A percentile compares a stretch with the other conserved stretches of the same genome.
These are phyloP conservation scores for Russula sp. DNA, from an alignment of 768 basidiomycete genomes.

Conservation along the genomic window DNA sequence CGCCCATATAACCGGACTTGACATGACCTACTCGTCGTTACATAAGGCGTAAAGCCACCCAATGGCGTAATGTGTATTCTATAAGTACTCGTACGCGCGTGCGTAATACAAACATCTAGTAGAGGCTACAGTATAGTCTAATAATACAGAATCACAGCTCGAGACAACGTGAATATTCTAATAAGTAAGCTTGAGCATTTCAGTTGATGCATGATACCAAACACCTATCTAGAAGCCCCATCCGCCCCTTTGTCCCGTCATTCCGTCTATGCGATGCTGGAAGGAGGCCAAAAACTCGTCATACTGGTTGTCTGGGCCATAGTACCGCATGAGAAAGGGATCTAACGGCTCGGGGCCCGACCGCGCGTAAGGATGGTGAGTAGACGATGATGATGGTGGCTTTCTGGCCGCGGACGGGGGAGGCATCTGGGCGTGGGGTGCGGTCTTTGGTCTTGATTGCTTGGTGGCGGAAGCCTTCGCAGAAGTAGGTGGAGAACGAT, in stretches of 20 bases:
- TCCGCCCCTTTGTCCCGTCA: constrained; percentile 19
- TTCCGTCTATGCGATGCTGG: constrained; percentile 16
- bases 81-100: no score
- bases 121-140: neutral
- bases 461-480: neutral
- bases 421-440: neutral
- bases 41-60: neutral
- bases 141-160: neutral
- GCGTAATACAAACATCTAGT: neutral
- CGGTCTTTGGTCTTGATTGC: neutral
- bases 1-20: neutral
- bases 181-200: neutral
- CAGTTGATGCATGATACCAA: neutral
- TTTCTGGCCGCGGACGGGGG: neutral
- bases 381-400: neutral
- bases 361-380: neutral
- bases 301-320: neutral
- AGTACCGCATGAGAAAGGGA: neutral
- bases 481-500: constrained; percentile 3
- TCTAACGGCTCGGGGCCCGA: neutral
- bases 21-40: neutral
- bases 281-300: constrained; percentile 19
- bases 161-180: neutral
- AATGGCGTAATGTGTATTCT: no score
- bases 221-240: constrained; percentile 13